Base-by-base conservation (phyloP, 2,329 filamentous ascomycete species). In the Corynespora cassiicola region DNA sequence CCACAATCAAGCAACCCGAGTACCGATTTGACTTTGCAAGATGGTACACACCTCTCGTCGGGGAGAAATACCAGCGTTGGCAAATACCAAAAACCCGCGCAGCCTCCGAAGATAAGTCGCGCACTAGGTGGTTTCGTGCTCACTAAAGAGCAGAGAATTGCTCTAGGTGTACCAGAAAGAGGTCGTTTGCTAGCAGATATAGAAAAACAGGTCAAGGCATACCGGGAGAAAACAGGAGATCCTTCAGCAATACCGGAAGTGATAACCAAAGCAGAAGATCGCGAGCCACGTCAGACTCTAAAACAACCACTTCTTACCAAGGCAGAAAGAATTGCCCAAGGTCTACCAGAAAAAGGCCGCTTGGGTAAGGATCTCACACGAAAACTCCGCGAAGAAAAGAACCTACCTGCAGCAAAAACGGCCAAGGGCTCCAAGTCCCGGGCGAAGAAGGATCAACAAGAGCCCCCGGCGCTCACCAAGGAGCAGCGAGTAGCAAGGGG, bases 291-390 rank as follows among this genome's bases (percentile, higher is more conserved):
- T 19, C 17, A 5, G 27, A 32, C 21, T 33, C 38, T 20, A 39
- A 31, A 20, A 37, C 15, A 42, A 8, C 54, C 56, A 8, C 42
- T 63, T 2, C 53, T 65, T 50, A 54, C 59, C 20, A 53, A 47
- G 24, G 61, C 61, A 25, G 50, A 63, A 33, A 54, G 61, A 20
- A 45, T 52, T n/a, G 53, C 52, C 3, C 44, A 42, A 21, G 59
- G 58, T 6, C 31, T 65, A 9, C 52, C 61, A 4, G 36, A 45
- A 12, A 36, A 29, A 15, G 42, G 42, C 11, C 19, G 42, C 17
- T 19, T 45, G 12, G 19, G 15, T 3, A 27, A 45, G 17, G n/a
- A n/a, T n/a, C 9, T 9, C 7, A 15, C 15, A 14, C 6, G n/a
- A 16, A 20, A 20, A 17, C 15, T 16, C 18, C 17, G 9, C 8